Evolutionary conservation across 108 stramenopile species (phyloP), one percentile per base, ranked within the genome.

Genomic region (Nitzschia palea): DNA sequence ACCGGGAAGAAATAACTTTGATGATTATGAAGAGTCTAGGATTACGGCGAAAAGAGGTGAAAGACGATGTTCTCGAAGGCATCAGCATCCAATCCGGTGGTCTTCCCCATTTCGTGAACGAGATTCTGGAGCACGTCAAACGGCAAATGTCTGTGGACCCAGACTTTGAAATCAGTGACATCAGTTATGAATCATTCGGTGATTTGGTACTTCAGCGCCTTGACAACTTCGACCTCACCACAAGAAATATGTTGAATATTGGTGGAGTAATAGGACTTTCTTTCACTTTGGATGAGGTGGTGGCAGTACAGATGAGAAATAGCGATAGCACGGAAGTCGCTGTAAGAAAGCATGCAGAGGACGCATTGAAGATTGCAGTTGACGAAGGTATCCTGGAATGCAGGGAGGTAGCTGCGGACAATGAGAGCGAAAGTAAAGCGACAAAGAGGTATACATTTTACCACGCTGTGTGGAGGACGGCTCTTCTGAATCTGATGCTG

Each of bases 71-170:
- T 33, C 67, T 45, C 26, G 54, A 44, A 14, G 82, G 79, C 59
- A 62, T 90, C 0, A 60, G 58, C 53, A 75, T 59, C 31, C 68
- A 78, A 55, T 80, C 85, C 2, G 85, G 85, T 25, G 88, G 86
- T 27, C 72, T 86, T 73, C 88, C 88, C 58, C 80, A 81, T 44
- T 89, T 81, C 64, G 74, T 80, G 29, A 80, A 60, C 44, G 84
- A 86, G 55, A 67, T 80, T 36, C 51, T 89, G 1, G 80, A 88
- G 47, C 48, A 44, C 25, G 31, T 58, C 12, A 74, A 74, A 33
- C 43, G 57, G 10, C 23, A 54, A 26, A 61, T 43, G 42, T 36
- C 59, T 37, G 29, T 18, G 15, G 52, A 72, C 20, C 34, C 36
- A 17, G 40, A 68, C 9, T 29, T 68, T 44, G 50, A 71, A 44